Evolutionary conservation across 2,329 filamentous ascomycete species (phyloP), one percentile per base, ranked within the genome.

Genomic region (Verruconis gallopava): DNA sequence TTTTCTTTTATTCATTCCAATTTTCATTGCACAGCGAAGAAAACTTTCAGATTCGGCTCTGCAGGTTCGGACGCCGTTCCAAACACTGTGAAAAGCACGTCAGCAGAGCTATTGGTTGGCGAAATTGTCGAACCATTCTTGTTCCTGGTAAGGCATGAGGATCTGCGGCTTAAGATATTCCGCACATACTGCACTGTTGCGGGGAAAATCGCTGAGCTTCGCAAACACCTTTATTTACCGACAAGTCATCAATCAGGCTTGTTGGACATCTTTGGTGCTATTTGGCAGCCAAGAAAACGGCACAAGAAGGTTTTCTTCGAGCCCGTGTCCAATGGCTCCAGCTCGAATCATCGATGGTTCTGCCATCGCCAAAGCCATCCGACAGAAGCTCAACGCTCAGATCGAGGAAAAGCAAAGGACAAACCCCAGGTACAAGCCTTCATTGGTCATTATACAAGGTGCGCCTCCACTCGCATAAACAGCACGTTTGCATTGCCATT

Each of bases 401-500:
- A 93, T 98, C 63, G 73, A 76, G 51, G 71, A 83, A 59, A 81
- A 78, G 60, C 89, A 95, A 64, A 73, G 76, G 64, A 63, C 70
- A 47, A 95, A 95, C 60, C 82, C 89, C 32, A 75, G 86, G 53
- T 98, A 86, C 70, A 79, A 80, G 66, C 91, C 91, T 40, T 82
- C 75, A 50, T 72, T 98, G 60, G 91, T 86, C 61, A 98, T 98
- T 61, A 81, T 98, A 51, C 91, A 98, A 75, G 83, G 85, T 88
- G 62, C 53, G 73, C 25, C 35, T n/a, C 59, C 14, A 30, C 32
- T 25, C 15, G 33, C 21, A 38, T 33, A 12, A 12, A n/a, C n/a
- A n/a, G n/a, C n/a, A n/a, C n/a, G n/a, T n/a, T 4, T 17, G 37
- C 12, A 5, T 22, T 39, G 6, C 15, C 15, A 37, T 12, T 28